These are phyloP conservation scores for Diplodia seriata DNA, from an alignment of 2,329 filamentous ascomycete species.

Conservation along the genomic window DNA sequence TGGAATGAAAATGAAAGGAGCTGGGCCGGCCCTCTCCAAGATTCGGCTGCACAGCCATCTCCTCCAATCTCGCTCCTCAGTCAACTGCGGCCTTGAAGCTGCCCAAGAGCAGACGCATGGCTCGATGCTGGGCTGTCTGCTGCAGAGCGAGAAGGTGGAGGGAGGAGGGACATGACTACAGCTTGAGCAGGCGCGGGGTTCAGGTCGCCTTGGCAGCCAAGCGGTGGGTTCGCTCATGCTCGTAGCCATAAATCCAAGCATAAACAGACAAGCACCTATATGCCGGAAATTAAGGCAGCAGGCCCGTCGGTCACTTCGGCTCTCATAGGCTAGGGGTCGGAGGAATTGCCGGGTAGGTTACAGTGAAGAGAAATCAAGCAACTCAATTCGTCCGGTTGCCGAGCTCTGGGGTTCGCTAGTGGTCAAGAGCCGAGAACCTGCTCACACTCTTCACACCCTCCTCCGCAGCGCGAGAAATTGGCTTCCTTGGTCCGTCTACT, in stretches of 20 bases:
- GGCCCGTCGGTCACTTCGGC: neutral
- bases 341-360: neutral
- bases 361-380: constrained; percentile 1
- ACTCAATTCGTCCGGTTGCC: constrained; percentile 7
- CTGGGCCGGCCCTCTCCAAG: neutral
- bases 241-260: constrained; percentile 22
- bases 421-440: neutral
- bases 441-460: neutral
- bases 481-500: constrained; percentile 1
- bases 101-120: neutral
- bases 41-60: constrained; percentile 23
- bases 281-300: constrained; percentile 12
- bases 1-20: constrained; percentile 19
- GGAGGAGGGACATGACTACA: neutral
- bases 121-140: neutral
- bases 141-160: too few species aligned
- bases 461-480: neutral
- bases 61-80: constrained; percentile 23
- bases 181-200: neutral
- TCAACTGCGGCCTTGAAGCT: neutral
- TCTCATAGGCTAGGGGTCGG: neutral
- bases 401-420: neutral
- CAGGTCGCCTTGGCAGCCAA: constrained; percentile 1
- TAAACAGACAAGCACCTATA: constrained; percentile 22
- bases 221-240: neutral